Evolutionary conservation across 1,139 yeast genomes (phyloP), one percentile per base, ranked within the genome.

Genomic region (Suhomyces terraborum): DNA sequence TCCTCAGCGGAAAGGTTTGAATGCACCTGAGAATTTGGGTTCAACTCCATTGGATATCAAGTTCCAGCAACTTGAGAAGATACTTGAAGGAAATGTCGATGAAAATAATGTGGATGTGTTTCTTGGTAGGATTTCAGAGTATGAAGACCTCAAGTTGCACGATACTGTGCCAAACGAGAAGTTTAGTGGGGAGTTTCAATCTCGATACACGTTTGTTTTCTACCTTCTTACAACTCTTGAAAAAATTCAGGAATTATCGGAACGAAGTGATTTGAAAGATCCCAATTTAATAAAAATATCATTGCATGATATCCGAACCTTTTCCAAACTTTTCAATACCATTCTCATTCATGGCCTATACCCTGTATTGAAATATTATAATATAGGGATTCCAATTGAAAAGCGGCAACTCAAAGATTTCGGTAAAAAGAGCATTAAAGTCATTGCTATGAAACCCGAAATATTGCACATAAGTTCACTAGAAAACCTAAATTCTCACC

Each of bases 221-320:
- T 43, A 40, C 35, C 53, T 73, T 16, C 54, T 75, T n/a, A 56
- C 61, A 16, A 52, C 54, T 29, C 51, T 75, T n/a, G 35, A 56
- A 3, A 52, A 63, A 21, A 68, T 78, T 19, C 47, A 42, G 23
- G 23, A n/a, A 12, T 30, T 35, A 4, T 37, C 47, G 5, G 40
- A 52, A 48, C 38, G 40, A 33, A 41, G 37, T 17, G 43, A 37
- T 12, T 50, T 42, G 25, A 48, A 23, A 36, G 58, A 69, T 38
- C 56, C 70, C 6, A 61, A 75, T 35, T 58, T 86, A 38, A 75
- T 91, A 14, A 69, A 84, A 6, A 83, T 91, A 12, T 87, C 97
- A 0, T 67, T 91, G 8, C 91, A 88, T 54, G 98, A 91, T 57
- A 80, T 91, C 70, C 84, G 82, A 56, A 76, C 80, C 2, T 78